These are phyloP conservation scores for Curvularia sp. DNA, from an alignment of 2,329 filamentous ascomycete species.

Conservation along the genomic window DNA sequence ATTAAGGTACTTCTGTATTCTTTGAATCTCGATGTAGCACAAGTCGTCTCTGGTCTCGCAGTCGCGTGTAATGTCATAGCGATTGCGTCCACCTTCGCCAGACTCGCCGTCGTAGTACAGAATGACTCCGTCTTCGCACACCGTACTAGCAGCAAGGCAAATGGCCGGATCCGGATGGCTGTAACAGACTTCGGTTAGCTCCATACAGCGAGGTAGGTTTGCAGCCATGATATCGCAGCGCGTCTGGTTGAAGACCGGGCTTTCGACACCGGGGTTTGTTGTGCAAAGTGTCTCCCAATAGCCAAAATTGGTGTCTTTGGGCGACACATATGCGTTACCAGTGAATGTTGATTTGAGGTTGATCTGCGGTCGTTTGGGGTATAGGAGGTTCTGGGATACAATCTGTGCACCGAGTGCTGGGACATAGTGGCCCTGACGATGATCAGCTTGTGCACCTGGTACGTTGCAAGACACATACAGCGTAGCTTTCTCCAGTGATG, in stretches of 20 bases:
- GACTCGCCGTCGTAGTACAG: constrained; percentile 54
- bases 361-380: constrained; percentile 53
- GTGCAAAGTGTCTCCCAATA: constrained; percentile 59
- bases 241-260: constrained; percentile 56
- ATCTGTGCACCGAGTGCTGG: constrained; percentile 56
- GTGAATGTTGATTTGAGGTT: constrained; percentile 56
- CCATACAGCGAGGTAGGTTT: constrained; percentile 56
- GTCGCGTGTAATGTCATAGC: constrained; percentile 55
- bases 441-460: not conserved
- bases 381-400: constrained; percentile 53
- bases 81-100: constrained; percentile 50
- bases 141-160: constrained; percentile 47
- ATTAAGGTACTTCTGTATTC: constrained; percentile 47
- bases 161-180: constrained; percentile 53
- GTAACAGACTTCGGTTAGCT: constrained; percentile 53
- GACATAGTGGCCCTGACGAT: constrained; percentile 56
- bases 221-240: constrained; percentile 57
- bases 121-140: constrained; percentile 53
- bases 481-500: constrained; percentile 60
- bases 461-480: constrained; percentile 39
- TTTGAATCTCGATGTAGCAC: constrained; percentile 48
- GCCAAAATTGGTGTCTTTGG: constrained; percentile 52
- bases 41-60: constrained; percentile 49
- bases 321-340: constrained; percentile 58
- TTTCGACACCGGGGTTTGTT: constrained; percentile 54